These are phyloP conservation scores for Clonostachys solani DNA, from an alignment of 2,329 filamentous ascomycete genomes.

Conservation along the genomic window DNA sequence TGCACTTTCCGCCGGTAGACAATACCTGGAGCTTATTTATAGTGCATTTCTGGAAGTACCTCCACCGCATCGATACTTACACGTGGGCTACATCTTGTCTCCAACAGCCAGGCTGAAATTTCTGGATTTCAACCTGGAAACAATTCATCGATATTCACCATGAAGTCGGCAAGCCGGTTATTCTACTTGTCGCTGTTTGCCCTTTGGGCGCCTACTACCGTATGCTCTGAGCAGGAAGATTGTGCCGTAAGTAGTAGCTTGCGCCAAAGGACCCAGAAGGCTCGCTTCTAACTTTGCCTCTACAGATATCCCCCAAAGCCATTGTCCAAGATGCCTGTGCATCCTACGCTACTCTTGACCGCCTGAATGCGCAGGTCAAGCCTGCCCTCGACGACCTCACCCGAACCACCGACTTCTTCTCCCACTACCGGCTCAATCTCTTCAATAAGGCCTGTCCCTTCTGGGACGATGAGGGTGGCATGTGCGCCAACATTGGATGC, in stretches of 20 bases:
- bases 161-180: conserved; percentile 49
- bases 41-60: too few species aligned
- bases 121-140: neutral
- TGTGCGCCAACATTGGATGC: conserved; percentile 96
- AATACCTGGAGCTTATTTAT: neutral
- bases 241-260: neutral
- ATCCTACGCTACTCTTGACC: conserved; percentile 86
- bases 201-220: conserved; percentile 38
- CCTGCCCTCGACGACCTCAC: conserved; percentile 79
- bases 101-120: neutral
- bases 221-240: neutral
- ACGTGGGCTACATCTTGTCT: too few species aligned
- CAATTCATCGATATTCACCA: conserved; percentile 16
- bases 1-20: neutral
- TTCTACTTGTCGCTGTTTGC: conserved; percentile 54
- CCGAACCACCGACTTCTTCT: conserved; percentile 91
- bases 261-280: too few species aligned
- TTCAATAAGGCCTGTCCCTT: conserved; percentile 95
- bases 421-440: conserved; percentile 91
- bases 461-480: conserved; percentile 87
- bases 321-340: conserved; percentile 94
- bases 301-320: conserved; percentile 78
- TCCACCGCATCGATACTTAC: too few species aligned
- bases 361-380: conserved; percentile 72
- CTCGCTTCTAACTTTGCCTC: neutral